A percentile compares a stretch with the other conserved stretches of the same genome.
These are phyloP conservation scores for Pichia sp. DNA, from an alignment of 1,139 yeast genomes.

Conservation along the genomic window DNA sequence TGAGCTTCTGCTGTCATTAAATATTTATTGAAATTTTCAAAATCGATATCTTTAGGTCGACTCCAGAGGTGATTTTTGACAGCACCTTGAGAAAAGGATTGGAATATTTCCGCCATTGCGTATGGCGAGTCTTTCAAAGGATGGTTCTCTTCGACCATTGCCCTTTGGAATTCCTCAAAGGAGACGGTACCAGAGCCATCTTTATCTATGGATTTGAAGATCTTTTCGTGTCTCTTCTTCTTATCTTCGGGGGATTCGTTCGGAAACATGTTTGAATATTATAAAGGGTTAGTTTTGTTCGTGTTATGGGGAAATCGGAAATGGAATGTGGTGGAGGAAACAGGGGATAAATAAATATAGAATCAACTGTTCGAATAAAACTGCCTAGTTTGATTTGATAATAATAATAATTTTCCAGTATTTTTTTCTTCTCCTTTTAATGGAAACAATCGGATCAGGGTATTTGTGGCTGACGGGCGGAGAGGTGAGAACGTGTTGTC, in stretches of 20 bases:
- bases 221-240: slow-evolving; percentile 28
- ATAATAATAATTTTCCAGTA: too few relatives aligned
- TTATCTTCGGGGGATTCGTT: slow-evolving; percentile 22
- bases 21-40: slow-evolving; percentile 33
- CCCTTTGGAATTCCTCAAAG: slow-evolving; percentile 51
- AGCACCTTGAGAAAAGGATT: slow-evolving; percentile 26
- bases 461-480: too few relatives aligned
- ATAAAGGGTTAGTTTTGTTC: too few relatives aligned
- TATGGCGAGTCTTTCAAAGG: slow-evolving; percentile 67
- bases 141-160: slow-evolving; percentile 54
- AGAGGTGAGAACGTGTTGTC: too few relatives aligned
- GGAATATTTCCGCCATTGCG: slow-evolving; percentile 43
- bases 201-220: slow-evolving; percentile 52
- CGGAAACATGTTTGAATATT: slow-evolving; percentile 9
- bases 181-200: slow-evolving; percentile 56
- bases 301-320: too few relatives aligned
- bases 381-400: too few relatives aligned
- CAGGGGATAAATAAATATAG: too few relatives aligned
- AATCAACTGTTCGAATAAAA: too few relatives aligned
- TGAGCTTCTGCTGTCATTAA: slow-evolving; percentile 40
- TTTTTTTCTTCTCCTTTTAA: too few relatives aligned
- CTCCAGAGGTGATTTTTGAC: slow-evolving; percentile 25
- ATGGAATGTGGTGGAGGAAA: too few relatives aligned
- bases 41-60: slow-evolving; percentile 27
- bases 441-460: too few relatives aligned